phyloP scores from a whole-genome alignment of 1,284 basidiomycete species.

The Ceratobasidium papillatum region DNA sequence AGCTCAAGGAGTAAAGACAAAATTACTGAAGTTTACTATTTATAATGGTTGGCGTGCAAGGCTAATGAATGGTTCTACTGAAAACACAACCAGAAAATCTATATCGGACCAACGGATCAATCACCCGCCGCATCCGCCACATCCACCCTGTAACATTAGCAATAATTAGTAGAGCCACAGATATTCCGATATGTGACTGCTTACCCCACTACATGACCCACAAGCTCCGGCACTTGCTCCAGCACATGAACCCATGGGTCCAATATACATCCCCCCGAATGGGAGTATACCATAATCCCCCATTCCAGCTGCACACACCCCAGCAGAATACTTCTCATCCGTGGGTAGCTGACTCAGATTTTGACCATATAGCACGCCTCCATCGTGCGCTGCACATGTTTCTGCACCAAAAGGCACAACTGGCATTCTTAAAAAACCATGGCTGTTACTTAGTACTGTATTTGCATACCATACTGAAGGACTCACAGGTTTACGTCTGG shows the following conservation, averaged over 20 bases:
- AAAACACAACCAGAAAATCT: too few relatives aligned
- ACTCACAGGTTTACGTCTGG: constrained; percentile 27
- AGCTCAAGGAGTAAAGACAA: too few relatives aligned
- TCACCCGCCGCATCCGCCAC: too few relatives aligned
- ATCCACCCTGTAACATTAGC: too few relatives aligned
- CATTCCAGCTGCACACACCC: constrained; percentile 21
- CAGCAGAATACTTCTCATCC: constrained; percentile 14
- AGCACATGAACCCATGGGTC: background rate
- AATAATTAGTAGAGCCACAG: too few relatives aligned
- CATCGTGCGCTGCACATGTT: constrained; percentile 22
- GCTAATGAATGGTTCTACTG: too few relatives aligned
- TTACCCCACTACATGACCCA: background rate
- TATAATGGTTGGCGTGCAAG: too few relatives aligned
- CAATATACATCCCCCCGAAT: constrained; percentile 15
- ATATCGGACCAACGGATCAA: too few relatives aligned
- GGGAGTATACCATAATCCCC: constrained; percentile 3
- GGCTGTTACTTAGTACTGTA: background rate
- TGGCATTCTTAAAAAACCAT: background rate
- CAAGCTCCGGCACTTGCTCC: background rate
- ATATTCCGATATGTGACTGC: too few relatives aligned
- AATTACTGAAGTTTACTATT: too few relatives aligned
- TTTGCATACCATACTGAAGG: background rate
- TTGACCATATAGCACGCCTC: constrained; percentile 6
- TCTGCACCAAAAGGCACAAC: constrained; percentile 23
- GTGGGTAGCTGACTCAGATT: background rate